These are phyloP conservation scores for Schizonepeta tenuifolia DNA, from an alignment of 257 asterid species.

Conservation along the genomic window DNA sequence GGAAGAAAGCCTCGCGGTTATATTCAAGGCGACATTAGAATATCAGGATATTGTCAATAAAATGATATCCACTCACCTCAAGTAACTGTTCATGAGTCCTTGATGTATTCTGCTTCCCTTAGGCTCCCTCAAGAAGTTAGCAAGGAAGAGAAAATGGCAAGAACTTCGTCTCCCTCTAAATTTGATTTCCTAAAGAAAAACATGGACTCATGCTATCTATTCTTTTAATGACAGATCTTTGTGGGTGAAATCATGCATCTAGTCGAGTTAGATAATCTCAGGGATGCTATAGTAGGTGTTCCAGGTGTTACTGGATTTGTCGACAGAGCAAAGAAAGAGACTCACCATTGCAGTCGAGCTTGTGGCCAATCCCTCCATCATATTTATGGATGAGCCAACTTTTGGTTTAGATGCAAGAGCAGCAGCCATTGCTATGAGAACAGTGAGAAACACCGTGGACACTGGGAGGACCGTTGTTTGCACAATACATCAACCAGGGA, in stretches of 20 bases:
- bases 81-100: conserved; percentile 64
- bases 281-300: conserved; percentile 63
- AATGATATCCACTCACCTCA: conserved; percentile 73
- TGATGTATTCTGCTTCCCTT: conserved; percentile 66
- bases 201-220: background rate
- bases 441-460: conserved; percentile 75
- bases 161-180: background rate
- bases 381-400: conserved; percentile 79
- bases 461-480: conserved; percentile 77
- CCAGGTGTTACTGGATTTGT: conserved; percentile 63
- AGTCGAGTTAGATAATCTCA: conserved; percentile 60
- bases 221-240: conserved; percentile 44
- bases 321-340: conserved; percentile 71
- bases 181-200: background rate
- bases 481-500: conserved; percentile 78
- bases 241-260: conserved; percentile 65
- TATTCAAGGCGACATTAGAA: conserved; percentile 63
- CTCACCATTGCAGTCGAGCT: conserved; percentile 74
- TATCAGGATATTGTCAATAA: conserved; percentile 78
- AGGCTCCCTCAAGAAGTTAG: conserved; percentile 56
- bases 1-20: conserved; percentile 72
- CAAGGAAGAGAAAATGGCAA: conserved; percentile 55
- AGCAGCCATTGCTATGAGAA: conserved; percentile 75
- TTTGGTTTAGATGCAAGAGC: conserved; percentile 81
- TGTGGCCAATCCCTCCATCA: conserved; percentile 72